A percentile compares a stretch with the other conserved stretches of the same genome.
Conservation (phyloP, 208 protist species). For the Crithidia bombi region DNA sequence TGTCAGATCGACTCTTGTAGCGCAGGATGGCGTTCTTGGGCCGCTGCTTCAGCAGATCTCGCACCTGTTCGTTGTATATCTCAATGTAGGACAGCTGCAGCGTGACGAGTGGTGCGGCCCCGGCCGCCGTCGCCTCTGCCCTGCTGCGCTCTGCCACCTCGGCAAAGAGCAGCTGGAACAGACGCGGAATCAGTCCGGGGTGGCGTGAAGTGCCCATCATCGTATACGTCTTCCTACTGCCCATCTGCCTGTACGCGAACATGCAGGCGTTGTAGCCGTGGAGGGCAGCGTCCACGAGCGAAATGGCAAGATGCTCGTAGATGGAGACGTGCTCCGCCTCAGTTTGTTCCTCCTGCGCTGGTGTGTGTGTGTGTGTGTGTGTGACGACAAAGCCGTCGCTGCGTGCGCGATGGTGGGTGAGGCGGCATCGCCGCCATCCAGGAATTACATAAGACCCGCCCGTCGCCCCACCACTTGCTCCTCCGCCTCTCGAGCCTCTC, state of each 20-base stretch:
- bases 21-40: constrained; percentile 57
- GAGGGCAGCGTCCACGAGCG: constrained; percentile 51
- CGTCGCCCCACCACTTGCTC: neutral
- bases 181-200: constrained; percentile 76
- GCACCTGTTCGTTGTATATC: constrained; percentile 89
- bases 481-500: neutral
- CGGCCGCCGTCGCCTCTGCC: neutral
- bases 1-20: constrained; percentile 68
- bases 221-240: constrained; percentile 94
- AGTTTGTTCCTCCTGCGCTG: constrained; percentile 35
- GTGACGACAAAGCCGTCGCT: neutral
- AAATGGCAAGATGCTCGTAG: constrained; percentile 50
- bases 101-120: neutral
- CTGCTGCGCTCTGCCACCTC: constrained; percentile 25
- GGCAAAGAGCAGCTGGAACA: constrained; percentile 66
- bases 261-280: constrained; percentile 84
- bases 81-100: constrained; percentile 87
- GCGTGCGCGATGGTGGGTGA: neutral
- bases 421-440: constrained; percentile 2
- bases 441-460: constrained; percentile 12
- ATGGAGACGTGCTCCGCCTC: constrained; percentile 65
- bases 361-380: constrained; percentile 7
- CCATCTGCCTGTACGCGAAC: constrained; percentile 92
- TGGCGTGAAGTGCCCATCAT: constrained; percentile 83
- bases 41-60: constrained; percentile 76